Percentiles rank a stretch among this genome's conserved stretches.
These are phyloP conservation scores for Hericium erinaceus DNA, from an alignment of 768 basidiomycete species.

Conservation along the genomic window DNA sequence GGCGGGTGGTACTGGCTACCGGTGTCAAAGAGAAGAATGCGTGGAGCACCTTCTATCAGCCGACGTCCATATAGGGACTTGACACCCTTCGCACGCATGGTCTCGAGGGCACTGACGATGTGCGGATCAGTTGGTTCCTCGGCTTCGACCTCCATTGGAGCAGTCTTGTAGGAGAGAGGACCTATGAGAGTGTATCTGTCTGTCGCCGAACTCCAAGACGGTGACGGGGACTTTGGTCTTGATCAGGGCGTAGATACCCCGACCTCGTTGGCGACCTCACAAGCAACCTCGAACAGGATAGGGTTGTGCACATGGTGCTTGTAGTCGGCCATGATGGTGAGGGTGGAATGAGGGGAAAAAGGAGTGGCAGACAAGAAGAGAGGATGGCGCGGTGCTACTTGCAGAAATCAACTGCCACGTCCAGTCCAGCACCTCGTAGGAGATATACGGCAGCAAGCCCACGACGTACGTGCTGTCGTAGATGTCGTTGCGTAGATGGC, in stretches of 20 bases:
- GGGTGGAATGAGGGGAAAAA: conserved; percentile 1
- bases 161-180: conserved; percentile 96
- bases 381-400: not conserved
- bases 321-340: conserved; percentile 22
- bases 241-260: conserved; percentile 99
- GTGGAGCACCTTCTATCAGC: conserved; percentile 95
- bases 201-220: conserved; percentile 86
- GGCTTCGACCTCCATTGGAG: conserved; percentile 97
- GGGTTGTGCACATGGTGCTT: conserved; percentile 72
- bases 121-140: conserved; percentile 81
- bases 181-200: conserved; percentile 87
- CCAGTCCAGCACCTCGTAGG: not conserved
- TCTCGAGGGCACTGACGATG: conserved; percentile 63
- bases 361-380: not conserved
- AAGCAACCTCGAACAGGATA: conserved; percentile 89
- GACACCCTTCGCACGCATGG: conserved; percentile 83
- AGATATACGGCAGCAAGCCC: too few species aligned
- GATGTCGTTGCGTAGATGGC: too few species aligned
- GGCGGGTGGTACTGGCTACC: conserved; percentile 73
- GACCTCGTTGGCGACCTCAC: conserved; percentile 99
- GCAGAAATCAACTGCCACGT: not conserved
- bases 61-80: conserved; percentile 94
- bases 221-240: conserved; percentile 99
- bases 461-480: too few species aligned
- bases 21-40: conserved; percentile 93